Base-by-base conservation (phyloP, 371 early-diverging fungal species). In the Dinochytrium kinnereticum region DNA sequence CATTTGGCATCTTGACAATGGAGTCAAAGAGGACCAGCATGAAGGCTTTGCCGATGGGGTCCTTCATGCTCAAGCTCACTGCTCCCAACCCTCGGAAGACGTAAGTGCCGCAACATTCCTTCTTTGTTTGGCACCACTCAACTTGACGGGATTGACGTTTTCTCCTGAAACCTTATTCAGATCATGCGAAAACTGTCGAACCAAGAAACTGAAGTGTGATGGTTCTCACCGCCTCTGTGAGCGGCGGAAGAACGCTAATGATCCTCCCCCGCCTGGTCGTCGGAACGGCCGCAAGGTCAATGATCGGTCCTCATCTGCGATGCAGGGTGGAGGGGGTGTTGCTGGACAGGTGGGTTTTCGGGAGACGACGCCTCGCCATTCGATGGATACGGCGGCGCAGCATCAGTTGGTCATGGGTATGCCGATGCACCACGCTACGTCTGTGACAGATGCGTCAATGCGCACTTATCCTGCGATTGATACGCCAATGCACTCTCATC, bases 21-120 rank as follows among this genome's bases (percentile, higher is more conserved):
- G n/a, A 7, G 5, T 13, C 55, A 26, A 13, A 53, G 26, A 7
- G 55, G 5, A 15, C 13, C 24, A 5, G n/a, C n/a, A 44, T 44
- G 44, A 55, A 34, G 61, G 37, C 61, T 15, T 7, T 61, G 36
- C 61, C 61, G n/a, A 61, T 61, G 61, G 61, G 61, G 3, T 61
- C 61, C 36, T 61, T 61, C 24, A 61, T 61, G 61, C 24, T 17
- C 3, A 61, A 61, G 34, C 3, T 34, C 15, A 33, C 28, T 34
- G 34, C 34, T 15, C 61, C 61, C 30, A 61, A 61, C 37, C 61
- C 61, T 34, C 31, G 61, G 34, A 61, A 61, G 36, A 61, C 61
- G 61, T 61, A 61, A 61, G 61, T 7, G 28, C 37, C 36, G 30
- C 28, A 2, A 34, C 61, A 36, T 31, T 34, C 24, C 37, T 24